Evolutionary conservation across 2,329 filamentous ascomycete genomes (phyloP).

Genomic region (Talaromyces sp.): DNA sequence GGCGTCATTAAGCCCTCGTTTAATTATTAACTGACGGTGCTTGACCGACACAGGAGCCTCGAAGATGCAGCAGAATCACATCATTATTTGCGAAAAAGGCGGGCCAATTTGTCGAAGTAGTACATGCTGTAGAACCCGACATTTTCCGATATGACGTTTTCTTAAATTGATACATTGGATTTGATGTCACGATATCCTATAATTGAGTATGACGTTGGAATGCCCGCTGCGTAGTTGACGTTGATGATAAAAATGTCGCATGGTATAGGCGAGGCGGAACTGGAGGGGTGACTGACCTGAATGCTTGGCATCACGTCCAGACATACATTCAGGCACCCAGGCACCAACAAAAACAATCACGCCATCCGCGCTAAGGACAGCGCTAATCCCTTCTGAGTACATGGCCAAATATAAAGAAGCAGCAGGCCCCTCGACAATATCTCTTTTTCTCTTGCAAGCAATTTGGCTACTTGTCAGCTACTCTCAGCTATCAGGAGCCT

Average conservation of each 20-base stretch:
- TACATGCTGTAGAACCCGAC: not conserved
- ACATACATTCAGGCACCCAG: not conserved
- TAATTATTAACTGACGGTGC: not conserved
- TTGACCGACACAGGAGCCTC: conserved; percentile 11
- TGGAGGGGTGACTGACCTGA: too few relatives aligned
- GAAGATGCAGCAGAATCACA: not conserved
- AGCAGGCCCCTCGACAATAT: conserved; percentile 3
- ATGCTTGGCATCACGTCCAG: not conserved
- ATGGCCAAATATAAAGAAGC: conserved; percentile 5
- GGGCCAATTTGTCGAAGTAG: not conserved
- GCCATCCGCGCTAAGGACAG: conserved; percentile 15
- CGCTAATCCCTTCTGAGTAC: not conserved
- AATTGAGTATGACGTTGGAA: not conserved
- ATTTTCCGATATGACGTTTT: not conserved
- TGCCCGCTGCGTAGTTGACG: not conserved
- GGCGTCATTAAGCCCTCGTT: not conserved
- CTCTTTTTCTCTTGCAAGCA: not conserved
- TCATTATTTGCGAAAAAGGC: not conserved
- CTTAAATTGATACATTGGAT: not conserved
- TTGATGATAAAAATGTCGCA: not conserved
- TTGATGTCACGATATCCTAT: not conserved
- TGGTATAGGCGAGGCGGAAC: not conserved
- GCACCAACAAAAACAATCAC: conserved; percentile 9
- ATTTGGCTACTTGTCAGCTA: not conserved
- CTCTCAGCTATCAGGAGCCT: not conserved